phyloP scores from a whole-genome alignment of 352 stramenopile species.

The Globisporangium cylindrosporum region DNA sequence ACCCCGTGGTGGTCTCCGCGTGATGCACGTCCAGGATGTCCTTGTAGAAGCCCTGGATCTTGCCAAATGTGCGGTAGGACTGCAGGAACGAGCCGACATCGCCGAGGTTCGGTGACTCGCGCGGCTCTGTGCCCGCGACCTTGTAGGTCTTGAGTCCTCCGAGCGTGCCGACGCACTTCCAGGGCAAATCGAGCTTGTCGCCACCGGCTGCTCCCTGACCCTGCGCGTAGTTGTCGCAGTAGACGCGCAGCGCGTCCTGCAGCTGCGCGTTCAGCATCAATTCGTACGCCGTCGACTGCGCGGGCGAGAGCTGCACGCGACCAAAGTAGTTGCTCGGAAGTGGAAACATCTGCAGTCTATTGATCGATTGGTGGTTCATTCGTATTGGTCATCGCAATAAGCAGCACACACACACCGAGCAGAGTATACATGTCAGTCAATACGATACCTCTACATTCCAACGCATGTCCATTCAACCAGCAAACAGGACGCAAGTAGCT shows the following conservation, averaged over 20 bases:
- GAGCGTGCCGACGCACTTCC: constrained; percentile 33
- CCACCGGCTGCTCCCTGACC: constrained; percentile 17
- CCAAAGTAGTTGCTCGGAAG: constrained; percentile 20
- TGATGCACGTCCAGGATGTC: constrained; percentile 45
- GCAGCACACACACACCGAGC: too few relatives aligned
- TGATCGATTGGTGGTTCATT: neutral
- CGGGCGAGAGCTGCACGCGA: constrained; percentile 26
- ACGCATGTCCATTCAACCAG: neutral
- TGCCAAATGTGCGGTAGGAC: constrained; percentile 44
- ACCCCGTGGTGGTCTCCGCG: constrained; percentile 33
- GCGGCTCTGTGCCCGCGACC: constrained; percentile 21
- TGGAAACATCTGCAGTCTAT: constrained; percentile 13
- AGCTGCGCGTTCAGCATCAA: constrained; percentile 42
- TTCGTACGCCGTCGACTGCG: constrained; percentile 30
- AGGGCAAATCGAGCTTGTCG: constrained; percentile 32
- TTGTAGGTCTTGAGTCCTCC: constrained; percentile 47
- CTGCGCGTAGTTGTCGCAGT: constrained; percentile 21
- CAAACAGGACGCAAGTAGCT: neutral
- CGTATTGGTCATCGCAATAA: too few relatives aligned
- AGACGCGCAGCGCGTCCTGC: constrained; percentile 37
- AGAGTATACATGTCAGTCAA: neutral
- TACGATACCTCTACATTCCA: neutral
- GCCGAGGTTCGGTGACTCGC: neutral
- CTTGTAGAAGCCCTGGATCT: constrained; percentile 46
- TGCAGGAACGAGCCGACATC: constrained; percentile 25